Base-by-base conservation (phyloP, 306 rosid genomes). In the Spatholobus suberectus region DNA sequence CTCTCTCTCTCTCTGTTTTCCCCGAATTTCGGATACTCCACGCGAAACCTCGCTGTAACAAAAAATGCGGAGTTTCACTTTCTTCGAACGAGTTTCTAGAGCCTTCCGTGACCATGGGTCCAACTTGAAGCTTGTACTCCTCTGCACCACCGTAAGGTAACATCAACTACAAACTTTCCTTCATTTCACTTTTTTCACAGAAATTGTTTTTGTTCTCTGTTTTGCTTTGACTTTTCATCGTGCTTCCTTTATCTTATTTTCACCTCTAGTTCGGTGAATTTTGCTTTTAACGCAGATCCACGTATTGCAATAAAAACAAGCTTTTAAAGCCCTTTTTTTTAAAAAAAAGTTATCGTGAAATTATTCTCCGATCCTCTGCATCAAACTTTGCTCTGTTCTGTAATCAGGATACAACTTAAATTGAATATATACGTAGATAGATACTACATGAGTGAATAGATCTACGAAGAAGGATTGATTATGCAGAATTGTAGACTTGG, bases 71-170 rank as follows among this genome's bases (percentile, higher is more conserved):
- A 86, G 51, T 40, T 79, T 71, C 82, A 59, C 72, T 40, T 63
- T 92, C 85, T 90, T 81, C 69, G 27, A 77, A n/a, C 89, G 89
- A 55, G 70, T 91, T 67, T 92, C 96, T 52, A 84, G 40, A 72
- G 77, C 84, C 21, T 89, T 89, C 82, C 91, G 72, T 37, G 91
- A 87, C 27, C 21, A 91, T 47, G 90, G 93, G 15, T 88, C 91
- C 4, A 82, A 90, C 7, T 78, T 93, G 18, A 91, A 91, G 91
- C 62, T 94, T 44, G 89, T 96, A 0, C 73, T 94, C 6, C 89
- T 96, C 86, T 82, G 92, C 90, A 85, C 88, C 70, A 87, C 99
- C 86, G 87, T 92, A 13, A 89, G 99, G 99, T 96, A 88, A 11
- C 2, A 41, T 70, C 34, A 23, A n/a, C 79, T 47, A 58, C 82